Evolutionary conservation across 2,329 filamentous ascomycete species (phyloP).

Genomic region (Hypoxylon sp.): DNA sequence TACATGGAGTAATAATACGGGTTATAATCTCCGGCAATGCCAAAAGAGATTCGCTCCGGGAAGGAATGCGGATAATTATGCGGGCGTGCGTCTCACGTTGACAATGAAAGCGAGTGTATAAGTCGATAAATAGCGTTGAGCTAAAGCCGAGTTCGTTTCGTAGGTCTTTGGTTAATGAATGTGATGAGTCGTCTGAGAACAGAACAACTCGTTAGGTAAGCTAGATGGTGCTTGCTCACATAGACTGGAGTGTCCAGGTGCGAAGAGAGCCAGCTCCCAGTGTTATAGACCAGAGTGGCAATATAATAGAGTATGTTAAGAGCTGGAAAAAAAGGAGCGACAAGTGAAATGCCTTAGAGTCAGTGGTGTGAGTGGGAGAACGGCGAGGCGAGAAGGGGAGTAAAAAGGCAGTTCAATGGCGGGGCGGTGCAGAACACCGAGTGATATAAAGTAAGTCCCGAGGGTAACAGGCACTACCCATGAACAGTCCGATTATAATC

Average conservation of each 20-base stretch:
- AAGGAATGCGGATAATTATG: constrained; percentile 56
- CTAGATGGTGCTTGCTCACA: constrained; percentile 53
- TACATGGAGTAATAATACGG: constrained; percentile 57
- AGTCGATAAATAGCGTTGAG: constrained; percentile 35
- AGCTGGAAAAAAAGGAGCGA: constrained; percentile 62
- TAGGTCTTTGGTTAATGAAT: constrained; percentile 55
- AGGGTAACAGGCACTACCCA: constrained; percentile 59
- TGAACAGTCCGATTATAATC: constrained; percentile 53
- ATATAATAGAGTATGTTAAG: constrained; percentile 56
- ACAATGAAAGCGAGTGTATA: constrained; percentile 55
- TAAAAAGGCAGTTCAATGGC: constrained; percentile 57
- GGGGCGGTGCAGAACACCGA: constrained; percentile 64
- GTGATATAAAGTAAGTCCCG: constrained; percentile 66
- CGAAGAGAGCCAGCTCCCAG: constrained; percentile 70
- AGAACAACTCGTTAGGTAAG: constrained; percentile 59
- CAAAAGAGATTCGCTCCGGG: constrained; percentile 47
- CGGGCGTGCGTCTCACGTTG: constrained; percentile 55
- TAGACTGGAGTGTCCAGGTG: constrained; percentile 57
- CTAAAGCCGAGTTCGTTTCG: constrained; percentile 31
- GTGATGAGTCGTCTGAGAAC: constrained; percentile 59
- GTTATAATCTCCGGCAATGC: constrained; percentile 53
- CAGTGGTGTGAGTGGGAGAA: constrained; percentile 57
- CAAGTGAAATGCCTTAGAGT: constrained; percentile 56
- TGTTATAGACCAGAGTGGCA: constrained; percentile 60
- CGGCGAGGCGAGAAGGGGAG: constrained; percentile 61